Evolutionary conservation across 2,329 filamentous ascomycete genomes (phyloP), one percentile per base, ranked within the genome.

Genomic region (Fusarium oligoseptatum): DNA sequence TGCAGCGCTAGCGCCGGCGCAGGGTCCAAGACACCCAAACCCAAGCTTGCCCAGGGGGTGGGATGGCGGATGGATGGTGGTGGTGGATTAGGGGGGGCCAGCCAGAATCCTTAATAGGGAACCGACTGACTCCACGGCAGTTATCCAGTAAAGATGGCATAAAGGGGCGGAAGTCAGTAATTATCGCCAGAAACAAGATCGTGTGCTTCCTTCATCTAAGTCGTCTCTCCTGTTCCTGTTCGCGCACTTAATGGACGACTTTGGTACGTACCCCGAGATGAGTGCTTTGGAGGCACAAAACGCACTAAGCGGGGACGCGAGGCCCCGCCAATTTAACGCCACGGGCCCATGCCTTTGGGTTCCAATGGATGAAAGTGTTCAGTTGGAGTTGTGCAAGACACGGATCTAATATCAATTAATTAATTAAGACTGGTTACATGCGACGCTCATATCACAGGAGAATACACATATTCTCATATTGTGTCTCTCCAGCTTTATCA

Each of bases 11-110:
- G 64, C 52, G 67, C 61, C 60, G 24, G 65, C 64, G 71, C 73
- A 77, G 73, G 76, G 76, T 77, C 76, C 73, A 77, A 77, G 67
- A 68, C 76, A 72, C 65, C 61, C 43, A 43, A 41, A 43, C 34
- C 48, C 60, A 20, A 24, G 29, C 22, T 52, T 52, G 32, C 34
- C 48, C 52, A 73, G 72, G 73, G 66, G 52, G 32, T 52, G 48
- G 27, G 48, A 52, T 52, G 48, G 27, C 17, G 48, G 27, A 52
- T 52, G 41, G 32, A 34, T 34, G 32, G 32, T 34, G 17, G 14
- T 41, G 39, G 15, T n/a, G 22, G 50, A 63, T 73, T 67, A 72
- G 63, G 71, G 73, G 68, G 24, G 24, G 24, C 37, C 50, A 70
- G 64, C 58, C 41, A 56, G 55, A 60, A 60, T 58, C 58, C 48